Percentiles rank a stretch among this genome's conserved stretches.
Evolutionary conservation across 768 basidiomycete genomes (phyloP).

Genomic region (Hygrophorus pudorinus): DNA sequence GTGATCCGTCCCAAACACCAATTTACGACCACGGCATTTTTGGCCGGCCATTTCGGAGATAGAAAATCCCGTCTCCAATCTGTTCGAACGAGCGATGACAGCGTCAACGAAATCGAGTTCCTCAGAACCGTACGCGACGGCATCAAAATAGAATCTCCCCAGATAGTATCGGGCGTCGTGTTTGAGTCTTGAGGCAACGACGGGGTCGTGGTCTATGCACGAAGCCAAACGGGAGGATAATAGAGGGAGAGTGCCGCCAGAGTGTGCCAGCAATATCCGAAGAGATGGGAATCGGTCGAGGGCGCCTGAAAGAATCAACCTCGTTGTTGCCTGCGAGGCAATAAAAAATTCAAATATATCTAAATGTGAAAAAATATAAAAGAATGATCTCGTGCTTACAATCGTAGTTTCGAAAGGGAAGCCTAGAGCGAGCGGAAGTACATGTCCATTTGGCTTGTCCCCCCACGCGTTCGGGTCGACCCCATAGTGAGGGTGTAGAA

Average conservation of each 20-base stretch:
- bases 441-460: constrained; percentile 72
- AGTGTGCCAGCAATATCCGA: constrained; percentile 75
- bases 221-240: constrained; percentile 79
- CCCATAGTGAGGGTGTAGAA: constrained; percentile 84
- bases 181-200: constrained; percentile 60
- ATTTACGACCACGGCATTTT: constrained; percentile 42
- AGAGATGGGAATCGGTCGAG: constrained; percentile 72
- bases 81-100: constrained; percentile 49
- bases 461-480: constrained; percentile 70
- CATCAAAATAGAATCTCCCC: constrained; percentile 72
- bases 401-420: constrained; percentile 89
- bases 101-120: constrained; percentile 74
- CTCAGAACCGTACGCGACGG: constrained; percentile 82
- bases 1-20: constrained; percentile 83
- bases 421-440: constrained; percentile 76
- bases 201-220: constrained; percentile 79
- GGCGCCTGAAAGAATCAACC: constrained; percentile 72
- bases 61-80: constrained; percentile 30
- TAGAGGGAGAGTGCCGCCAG: constrained; percentile 76
- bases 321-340: constrained; percentile 47
- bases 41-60: constrained; percentile 22
- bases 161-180: constrained; percentile 82
- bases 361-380: too few relatives aligned
- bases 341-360: too few relatives aligned
- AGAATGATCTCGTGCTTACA: constrained; percentile 29